These are phyloP conservation scores for Naumovozyma dairenensis DNA, from an alignment of 805 yeast genomes.

Conservation along the genomic window DNA sequence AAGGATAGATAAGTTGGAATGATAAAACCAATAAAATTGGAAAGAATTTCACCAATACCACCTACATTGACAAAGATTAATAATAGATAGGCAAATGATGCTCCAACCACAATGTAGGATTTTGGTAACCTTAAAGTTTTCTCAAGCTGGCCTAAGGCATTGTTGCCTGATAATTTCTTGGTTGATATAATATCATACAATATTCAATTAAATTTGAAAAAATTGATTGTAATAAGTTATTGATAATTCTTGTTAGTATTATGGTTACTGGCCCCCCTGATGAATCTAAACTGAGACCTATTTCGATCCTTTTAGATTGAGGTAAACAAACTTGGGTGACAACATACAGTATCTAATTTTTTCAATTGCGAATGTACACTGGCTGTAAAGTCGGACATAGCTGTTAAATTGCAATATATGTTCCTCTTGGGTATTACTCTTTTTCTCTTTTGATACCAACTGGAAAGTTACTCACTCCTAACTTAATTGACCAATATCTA, in stretches of 20 bases:
- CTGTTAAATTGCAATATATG: too few relatives aligned
- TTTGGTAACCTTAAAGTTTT: slow-evolving; percentile 52
- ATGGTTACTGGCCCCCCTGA: background rate
- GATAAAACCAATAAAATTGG: slow-evolving; percentile 85
- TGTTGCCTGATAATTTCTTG: slow-evolving; percentile 26
- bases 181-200: background rate
- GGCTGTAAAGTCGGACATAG: slow-evolving; percentile 38
- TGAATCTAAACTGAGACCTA: background rate
- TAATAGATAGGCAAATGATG: slow-evolving; percentile 56
- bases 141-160: slow-evolving; percentile 34
- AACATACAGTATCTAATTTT: slow-evolving; percentile 39
- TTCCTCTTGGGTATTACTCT: too few relatives aligned
- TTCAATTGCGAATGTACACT: slow-evolving; percentile 40
- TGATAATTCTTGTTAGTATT: background rate
- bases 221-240: background rate
- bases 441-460: too few relatives aligned
- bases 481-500: too few relatives aligned
- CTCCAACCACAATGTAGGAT: slow-evolving; percentile 70
- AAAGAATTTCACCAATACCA: slow-evolving; percentile 87
- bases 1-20: slow-evolving; percentile 86
- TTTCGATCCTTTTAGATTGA: too few relatives aligned
- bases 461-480: too few relatives aligned
- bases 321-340: too few relatives aligned
- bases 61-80: slow-evolving; percentile 83
- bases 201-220: background rate